phyloP scores from a whole-genome alignment of 2,329 filamentous ascomycete genomes.

The Cadophora malorum region DNA sequence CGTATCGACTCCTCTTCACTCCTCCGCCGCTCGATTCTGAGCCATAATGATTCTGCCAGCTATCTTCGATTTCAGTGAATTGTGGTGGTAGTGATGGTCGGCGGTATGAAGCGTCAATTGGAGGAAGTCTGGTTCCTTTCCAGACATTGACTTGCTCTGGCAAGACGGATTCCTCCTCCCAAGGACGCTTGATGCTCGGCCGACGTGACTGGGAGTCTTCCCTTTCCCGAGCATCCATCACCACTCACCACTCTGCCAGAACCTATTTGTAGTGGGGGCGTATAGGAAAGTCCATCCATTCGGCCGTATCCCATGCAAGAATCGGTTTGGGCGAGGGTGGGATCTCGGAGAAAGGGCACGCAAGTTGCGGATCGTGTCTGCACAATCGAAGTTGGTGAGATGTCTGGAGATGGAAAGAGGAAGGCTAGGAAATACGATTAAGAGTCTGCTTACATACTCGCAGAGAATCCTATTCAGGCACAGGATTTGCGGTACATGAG shows the following conservation, averaged over 20 bases:
- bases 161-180: conserved; percentile 37
- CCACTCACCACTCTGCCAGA: conserved; percentile 37
- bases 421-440: conserved; percentile 17
- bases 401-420: conserved; percentile 2
- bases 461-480: conserved; percentile 27
- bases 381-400: conserved; percentile 24
- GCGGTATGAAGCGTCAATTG: conserved; percentile 37
- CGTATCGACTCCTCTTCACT: conserved; percentile 38
- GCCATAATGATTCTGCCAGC: conserved; percentile 27
- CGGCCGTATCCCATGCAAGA: conserved; percentile 41
- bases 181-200: conserved; percentile 42
- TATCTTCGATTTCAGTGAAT: conserved; percentile 25
- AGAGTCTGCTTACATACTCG: conserved; percentile 37
- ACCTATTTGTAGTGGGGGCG: conserved; percentile 37
- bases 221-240: conserved; percentile 43
- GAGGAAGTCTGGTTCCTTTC: conserved; percentile 37
- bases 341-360: conserved; percentile 12
- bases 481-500: conserved; percentile 19
- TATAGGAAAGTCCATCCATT: conserved; percentile 38
- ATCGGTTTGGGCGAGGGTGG: conserved; percentile 1
- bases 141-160: conserved; percentile 31
- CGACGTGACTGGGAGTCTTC: conserved; percentile 40
- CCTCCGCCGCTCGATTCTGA: conserved; percentile 31
- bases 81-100: conserved; percentile 26
- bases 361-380: conserved; percentile 23